Base-by-base conservation (phyloP, 805 yeast genomes). In the Pichia heedii region DNA sequence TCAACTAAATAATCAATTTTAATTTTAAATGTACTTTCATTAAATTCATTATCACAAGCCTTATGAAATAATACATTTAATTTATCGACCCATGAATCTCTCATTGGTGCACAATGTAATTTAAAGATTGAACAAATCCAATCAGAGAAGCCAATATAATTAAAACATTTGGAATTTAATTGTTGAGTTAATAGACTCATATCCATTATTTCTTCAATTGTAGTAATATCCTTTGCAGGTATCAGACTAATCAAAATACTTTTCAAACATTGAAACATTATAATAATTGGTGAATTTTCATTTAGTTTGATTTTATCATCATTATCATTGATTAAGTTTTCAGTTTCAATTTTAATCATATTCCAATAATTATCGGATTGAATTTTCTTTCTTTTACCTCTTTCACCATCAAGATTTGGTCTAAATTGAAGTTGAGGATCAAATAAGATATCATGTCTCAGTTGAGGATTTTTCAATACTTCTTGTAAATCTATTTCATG, bases 91-190 rank as follows among this genome's bases (percentile, higher is more conserved):
- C 93, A 82, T 34, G 76, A 66, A 62, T 86, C 96, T 58, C 97
- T 75, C 94, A 87, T 87, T 49, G 97, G 97, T 7, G 96, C 96
- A 65, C 96, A 88, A 60, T 86, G 96, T 41, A 81, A 77, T 63
- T 88, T 86, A 64, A 90, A 81, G 27, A 87, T 76, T 27, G 73
- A 69, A 2, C 86, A 77, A 35, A 89, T 70, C 90, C 94, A 84
- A 44, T 70, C 70, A 2, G 89, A 74, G 53, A 87, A 71, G 32
- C 74, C 71, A 18, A 77, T 74, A 65, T 84, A 84, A 59, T 82
- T 84, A 53, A 84, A 74, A n/a, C 84, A 75, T 20, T 82, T 78
- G 50, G 76, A 78, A 34, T 74, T 63, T 41, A 88, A 60, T 59
- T 87, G 94, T 64, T 87, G 95, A 39, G 82, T 68, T 33, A 84